These are phyloP conservation scores for Leccinum imitatum DNA, from an alignment of 768 basidiomycete genomes.

Conservation along the genomic window DNA sequence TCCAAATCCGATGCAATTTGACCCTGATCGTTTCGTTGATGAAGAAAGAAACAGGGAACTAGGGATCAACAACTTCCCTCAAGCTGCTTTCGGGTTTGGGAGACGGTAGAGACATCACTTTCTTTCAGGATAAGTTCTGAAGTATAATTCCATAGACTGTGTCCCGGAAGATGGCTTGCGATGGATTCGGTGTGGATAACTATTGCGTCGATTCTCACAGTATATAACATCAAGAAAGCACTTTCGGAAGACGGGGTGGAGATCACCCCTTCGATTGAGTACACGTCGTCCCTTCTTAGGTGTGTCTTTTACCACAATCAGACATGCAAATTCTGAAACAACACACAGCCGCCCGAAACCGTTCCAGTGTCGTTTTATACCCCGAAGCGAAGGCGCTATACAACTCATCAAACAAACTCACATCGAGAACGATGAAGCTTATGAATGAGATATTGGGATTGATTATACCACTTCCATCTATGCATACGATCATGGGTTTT, in stretches of 20 bases:
- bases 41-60: slow-evolving; percentile 23
- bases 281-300: slow-evolving; percentile 38
- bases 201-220: slow-evolving; percentile 39
- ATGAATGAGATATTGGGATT: not conserved
- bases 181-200: slow-evolving; percentile 45
- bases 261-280: slow-evolving; percentile 36
- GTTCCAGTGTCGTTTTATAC: slow-evolving; percentile 39
- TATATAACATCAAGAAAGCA: slow-evolving; percentile 41
- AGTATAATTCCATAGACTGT: slow-evolving; percentile 31
- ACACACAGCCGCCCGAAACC: slow-evolving; percentile 40
- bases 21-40: slow-evolving; percentile 38
- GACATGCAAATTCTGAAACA: not conserved
- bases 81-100: slow-evolving; percentile 43
- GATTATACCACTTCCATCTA: not conserved
- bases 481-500: not conserved
- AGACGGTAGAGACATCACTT: slow-evolving; percentile 30
- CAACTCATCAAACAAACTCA: slow-evolving; percentile 28
- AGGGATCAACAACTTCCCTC: slow-evolving; percentile 38
- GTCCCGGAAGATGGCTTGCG: slow-evolving; percentile 46
- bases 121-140: not conserved
- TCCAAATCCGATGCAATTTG: slow-evolving; percentile 41
- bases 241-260: slow-evolving; percentile 31
- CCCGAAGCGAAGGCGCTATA: slow-evolving; percentile 34
- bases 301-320: slow-evolving; percentile 13
- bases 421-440: not conserved